Evolutionary conservation across 1,284 basidiomycete genomes (phyloP).

Genomic region (Rhodotorula sp.): DNA sequence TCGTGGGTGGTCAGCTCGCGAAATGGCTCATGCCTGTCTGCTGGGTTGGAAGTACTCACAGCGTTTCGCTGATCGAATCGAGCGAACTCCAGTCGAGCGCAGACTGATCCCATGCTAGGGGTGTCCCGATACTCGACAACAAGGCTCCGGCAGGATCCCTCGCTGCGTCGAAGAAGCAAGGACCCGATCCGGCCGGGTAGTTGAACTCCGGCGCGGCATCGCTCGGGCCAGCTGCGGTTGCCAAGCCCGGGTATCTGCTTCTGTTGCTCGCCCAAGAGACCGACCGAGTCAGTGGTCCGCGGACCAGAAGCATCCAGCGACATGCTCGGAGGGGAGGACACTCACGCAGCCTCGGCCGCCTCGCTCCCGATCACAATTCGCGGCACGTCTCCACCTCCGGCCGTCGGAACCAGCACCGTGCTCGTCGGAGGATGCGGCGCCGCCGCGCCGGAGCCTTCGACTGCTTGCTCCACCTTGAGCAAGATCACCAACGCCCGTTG

Average conservation of each 20-base stretch:
- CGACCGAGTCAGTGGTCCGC: too few relatives aligned
- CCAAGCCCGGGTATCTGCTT: too few relatives aligned
- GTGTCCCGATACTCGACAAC: not conserved
- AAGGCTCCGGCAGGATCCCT: not conserved
- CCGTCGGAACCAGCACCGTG: too few relatives aligned
- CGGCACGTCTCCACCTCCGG: too few relatives aligned
- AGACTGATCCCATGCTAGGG: constrained; percentile 1
- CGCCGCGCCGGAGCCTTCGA: not conserved
- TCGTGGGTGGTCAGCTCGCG: not conserved
- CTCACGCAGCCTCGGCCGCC: too few relatives aligned
- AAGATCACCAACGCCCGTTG: not conserved
- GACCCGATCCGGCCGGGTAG: too few relatives aligned
- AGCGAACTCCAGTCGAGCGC: constrained; percentile 4
- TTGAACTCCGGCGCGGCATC: too few relatives aligned
- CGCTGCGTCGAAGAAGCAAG: not conserved
- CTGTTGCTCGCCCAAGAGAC: too few relatives aligned
- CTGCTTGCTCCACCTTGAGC: not conserved
- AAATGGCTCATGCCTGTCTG: not conserved
- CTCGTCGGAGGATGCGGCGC: not conserved
- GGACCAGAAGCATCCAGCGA: too few relatives aligned
- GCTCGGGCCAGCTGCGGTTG: too few relatives aligned
- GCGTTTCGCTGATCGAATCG: constrained; percentile 8
- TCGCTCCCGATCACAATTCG: too few relatives aligned
- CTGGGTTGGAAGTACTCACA: not conserved
- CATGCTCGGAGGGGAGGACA: too few relatives aligned